Evolutionary conservation across 345 rosid species (phyloP).

Genomic region (Noccaea caerulescens): DNA sequence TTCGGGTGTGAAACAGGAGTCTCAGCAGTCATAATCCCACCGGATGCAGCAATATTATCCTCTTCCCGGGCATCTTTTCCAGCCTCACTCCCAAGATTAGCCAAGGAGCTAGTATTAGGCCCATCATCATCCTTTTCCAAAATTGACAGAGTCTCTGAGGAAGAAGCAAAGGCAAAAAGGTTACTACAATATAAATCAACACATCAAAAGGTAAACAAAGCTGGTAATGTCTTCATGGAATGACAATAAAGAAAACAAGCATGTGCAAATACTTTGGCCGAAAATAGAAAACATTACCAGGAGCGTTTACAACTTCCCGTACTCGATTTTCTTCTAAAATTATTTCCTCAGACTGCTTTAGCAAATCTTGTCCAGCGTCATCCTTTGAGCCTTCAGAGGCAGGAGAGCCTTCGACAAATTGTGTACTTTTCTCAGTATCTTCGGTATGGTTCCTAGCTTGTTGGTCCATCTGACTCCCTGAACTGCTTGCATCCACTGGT

Average conservation of each 20-base stretch:
- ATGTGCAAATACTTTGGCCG: constrained; percentile 11
- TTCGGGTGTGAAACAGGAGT: constrained; percentile 24
- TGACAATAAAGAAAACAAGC: constrained; percentile 16
- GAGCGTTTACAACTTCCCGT: constrained; percentile 36
- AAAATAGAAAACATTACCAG: constrained; percentile 50
- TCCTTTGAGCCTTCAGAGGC: constrained; percentile 42
- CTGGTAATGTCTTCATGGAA: not conserved
- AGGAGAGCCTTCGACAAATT: constrained; percentile 39
- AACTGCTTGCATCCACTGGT: constrained; percentile 41
- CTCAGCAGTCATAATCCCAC: constrained; percentile 31
- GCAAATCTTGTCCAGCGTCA: constrained; percentile 36
- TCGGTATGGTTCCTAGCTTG: constrained; percentile 32
- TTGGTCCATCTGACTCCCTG: constrained; percentile 40
- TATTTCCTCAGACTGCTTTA: constrained; percentile 40
- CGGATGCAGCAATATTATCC: constrained; percentile 21
- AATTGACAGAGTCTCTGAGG: constrained; percentile 27
- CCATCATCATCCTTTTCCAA: constrained; percentile 24
- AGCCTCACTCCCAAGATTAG: constrained; percentile 35
- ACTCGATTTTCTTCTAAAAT: constrained; percentile 43
- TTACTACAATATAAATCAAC: constrained; percentile 11
- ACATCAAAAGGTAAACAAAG: constrained; percentile 15
- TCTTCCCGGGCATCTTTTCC: constrained; percentile 31
- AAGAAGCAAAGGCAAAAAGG: constrained; percentile 14
- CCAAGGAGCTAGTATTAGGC: constrained; percentile 30
- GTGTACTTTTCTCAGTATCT: constrained; percentile 40